These are phyloP conservation scores for Diaporthe sp. DNA, from an alignment of 2,329 filamentous ascomycete species.

Conservation along the genomic window DNA sequence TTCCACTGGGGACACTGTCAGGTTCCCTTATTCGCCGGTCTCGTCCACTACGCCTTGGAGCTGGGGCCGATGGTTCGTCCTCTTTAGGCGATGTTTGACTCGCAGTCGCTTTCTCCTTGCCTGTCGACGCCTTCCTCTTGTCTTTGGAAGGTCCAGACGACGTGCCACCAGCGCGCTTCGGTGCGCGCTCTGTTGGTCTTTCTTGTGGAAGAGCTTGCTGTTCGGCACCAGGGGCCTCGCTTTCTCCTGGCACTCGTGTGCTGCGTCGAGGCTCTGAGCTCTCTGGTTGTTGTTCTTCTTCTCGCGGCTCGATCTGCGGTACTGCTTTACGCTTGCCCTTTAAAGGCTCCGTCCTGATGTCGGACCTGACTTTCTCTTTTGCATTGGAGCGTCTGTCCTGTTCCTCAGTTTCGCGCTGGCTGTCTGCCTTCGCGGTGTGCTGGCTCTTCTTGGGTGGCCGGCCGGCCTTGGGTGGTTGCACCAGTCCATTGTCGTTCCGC, in stretches of 20 bases:
- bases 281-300: constrained; percentile 47
- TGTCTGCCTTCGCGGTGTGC: constrained; percentile 40
- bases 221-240: neutral
- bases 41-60: constrained; percentile 30
- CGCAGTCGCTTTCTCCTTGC: constrained; percentile 7
- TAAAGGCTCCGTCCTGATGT: neutral
- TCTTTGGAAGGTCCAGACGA: neutral
- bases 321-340: constrained; percentile 37
- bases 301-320: constrained; percentile 36
- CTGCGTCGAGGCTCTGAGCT: constrained; percentile 31
- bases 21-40: constrained; percentile 15
- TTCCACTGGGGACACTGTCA: neutral
- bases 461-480: constrained; percentile 25
- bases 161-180: neutral
- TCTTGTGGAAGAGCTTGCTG: neutral
- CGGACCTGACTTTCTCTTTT: neutral
- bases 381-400: neutral
- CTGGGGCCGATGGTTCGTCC: constrained; percentile 4
- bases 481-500: neutral
- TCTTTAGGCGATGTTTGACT: neutral
- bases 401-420: constrained; percentile 34
- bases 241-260: constrained; percentile 15
- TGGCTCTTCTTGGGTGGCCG: constrained; percentile 33
- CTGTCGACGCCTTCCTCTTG: neutral
- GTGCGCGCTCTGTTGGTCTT: neutral